Evolutionary conservation across 2,329 filamentous ascomycete species (phyloP), one percentile per base, ranked within the genome.

Genomic region (Penicillium sp.): DNA sequence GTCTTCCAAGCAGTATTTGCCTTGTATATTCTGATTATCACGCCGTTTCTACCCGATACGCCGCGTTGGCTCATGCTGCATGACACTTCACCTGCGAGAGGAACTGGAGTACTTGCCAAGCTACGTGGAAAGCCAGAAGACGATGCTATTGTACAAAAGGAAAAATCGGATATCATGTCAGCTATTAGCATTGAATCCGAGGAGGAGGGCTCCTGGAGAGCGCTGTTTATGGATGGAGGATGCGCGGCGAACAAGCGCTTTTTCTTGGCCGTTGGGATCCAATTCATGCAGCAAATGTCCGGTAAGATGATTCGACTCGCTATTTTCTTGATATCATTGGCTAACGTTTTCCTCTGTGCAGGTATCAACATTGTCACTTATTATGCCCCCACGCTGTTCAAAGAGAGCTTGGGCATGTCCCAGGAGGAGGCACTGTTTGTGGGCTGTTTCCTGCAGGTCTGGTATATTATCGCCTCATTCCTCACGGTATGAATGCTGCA

Each of bases 391-490:
- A 62, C 57, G 6, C 44, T 68, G 10, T 66, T 62, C 41, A 50
- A 46, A 18, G 44, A 55, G 4, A 56, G 42, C 23, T 44, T 67
- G 25, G 60, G 60, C n/a, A 61, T 65, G 58, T 50, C 49, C 23
- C 52, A 54, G 41, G 48, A 62, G 44, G 45, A 46, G 12, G 53
- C 61, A 6, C 50, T 66, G 20, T 55, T 65, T 32, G 48, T 67
- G 42, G 57, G 60, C 23, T 56, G 58, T 38, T 65, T 62, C 31
- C 53, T 63, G 6, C 62, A 65, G 48, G 52, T 64, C 15, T 65
- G 60, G 57, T 66, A 66, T 40, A 49, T 64, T 13, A 32, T 64
- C 7, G 64, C 63, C 13, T 64, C 63, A 5, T 60, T 64, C 15
- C 48, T 63, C 10, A 65, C 65, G n/a, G 58, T 60, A 50, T 49